Evolutionary conservation across 2,329 filamentous ascomycete species (phyloP).

Genomic region (Simplicillium aogashimaense): DNA sequence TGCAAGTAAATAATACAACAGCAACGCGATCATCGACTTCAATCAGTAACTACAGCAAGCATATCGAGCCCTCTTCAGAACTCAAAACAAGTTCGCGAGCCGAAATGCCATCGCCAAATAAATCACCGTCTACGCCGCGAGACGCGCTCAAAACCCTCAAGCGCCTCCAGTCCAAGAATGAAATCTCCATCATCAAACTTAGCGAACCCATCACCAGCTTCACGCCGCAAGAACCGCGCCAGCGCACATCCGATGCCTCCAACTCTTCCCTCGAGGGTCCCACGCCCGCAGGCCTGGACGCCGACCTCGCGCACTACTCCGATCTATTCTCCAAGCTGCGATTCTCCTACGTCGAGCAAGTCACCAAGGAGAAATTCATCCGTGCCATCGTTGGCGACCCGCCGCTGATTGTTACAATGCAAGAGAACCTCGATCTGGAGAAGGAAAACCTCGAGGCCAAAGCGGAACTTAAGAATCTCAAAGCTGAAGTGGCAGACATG

Average conservation of each 20-base stretch:
- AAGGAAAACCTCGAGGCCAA: conserved; percentile 60
- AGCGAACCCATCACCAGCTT: conserved; percentile 62
- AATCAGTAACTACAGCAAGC: not conserved
- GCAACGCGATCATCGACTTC: not conserved
- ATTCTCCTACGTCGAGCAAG: conserved; percentile 96
- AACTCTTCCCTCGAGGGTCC: conserved; percentile 53
- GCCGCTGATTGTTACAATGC: conserved; percentile 70
- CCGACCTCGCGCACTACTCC: conserved; percentile 82
- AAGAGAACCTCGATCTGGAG: conserved; percentile 75
- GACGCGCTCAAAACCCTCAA: conserved; percentile 38
- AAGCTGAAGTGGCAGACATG: conserved; percentile 66
- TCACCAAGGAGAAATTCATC: conserved; percentile 97
- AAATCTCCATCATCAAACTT: conserved; percentile 66
- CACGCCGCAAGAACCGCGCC: conserved; percentile 24
- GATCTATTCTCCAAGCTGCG: conserved; percentile 93
- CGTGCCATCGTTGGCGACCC: conserved; percentile 86
- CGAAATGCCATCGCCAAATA: conserved; percentile 14
- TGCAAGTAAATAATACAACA: conserved; percentile 28
- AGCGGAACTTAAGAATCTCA: conserved; percentile 66
- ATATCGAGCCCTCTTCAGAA: too few relatives aligned
- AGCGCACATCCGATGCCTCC: conserved; percentile 64
- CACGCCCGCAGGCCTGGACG: conserved; percentile 67
- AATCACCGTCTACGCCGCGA: conserved; percentile 16
- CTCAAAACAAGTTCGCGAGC: not conserved
- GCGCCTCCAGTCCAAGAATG: conserved; percentile 44